Conservation (phyloP, 371 early-diverging fungal species). For the Nematocida sp. region DNA sequence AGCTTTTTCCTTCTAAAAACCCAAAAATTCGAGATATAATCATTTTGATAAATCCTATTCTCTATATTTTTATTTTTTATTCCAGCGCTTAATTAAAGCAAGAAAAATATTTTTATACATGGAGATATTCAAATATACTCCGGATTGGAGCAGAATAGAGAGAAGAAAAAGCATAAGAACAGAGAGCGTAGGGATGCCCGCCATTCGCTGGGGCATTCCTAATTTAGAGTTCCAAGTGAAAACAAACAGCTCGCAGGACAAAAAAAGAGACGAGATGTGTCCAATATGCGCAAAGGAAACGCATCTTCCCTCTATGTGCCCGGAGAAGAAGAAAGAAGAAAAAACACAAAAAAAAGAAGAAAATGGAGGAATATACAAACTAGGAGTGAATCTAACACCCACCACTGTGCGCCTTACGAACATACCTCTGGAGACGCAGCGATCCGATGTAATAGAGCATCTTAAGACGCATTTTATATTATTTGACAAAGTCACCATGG, state of each 20-base stretch:
- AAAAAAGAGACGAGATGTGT: neutral
- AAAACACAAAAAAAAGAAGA: neutral
- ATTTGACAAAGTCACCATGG: constrained; percentile 8
- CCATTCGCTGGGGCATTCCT: neutral
- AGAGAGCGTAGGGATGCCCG: neutral
- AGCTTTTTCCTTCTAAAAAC: neutral
- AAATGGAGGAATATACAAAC: neutral
- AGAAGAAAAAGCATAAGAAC: constrained; percentile 16
- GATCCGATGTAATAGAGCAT: constrained; percentile 9
- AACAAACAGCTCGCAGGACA: neutral
- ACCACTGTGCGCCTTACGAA: constrained; percentile 39
- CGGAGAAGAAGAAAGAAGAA: neutral
- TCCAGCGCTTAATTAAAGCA: no score
- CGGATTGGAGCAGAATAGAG: constrained; percentile 39
- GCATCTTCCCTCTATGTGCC: constrained; percentile 44
- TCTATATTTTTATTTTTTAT: neutral
- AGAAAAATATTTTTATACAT: neutral
- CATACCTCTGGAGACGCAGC: constrained; percentile 1
- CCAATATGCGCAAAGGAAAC: constrained; percentile 17
- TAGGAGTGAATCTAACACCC: constrained; percentile 15
- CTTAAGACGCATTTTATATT: constrained; percentile 3
- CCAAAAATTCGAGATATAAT: constrained; percentile 18
- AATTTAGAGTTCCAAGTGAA: constrained; percentile 12
- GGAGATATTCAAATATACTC: constrained; percentile 50
- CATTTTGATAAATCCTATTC: no score